Evolutionary conservation across 2,329 filamentous ascomycete genomes (phyloP).

Genomic region (Epichloe baconii): DNA sequence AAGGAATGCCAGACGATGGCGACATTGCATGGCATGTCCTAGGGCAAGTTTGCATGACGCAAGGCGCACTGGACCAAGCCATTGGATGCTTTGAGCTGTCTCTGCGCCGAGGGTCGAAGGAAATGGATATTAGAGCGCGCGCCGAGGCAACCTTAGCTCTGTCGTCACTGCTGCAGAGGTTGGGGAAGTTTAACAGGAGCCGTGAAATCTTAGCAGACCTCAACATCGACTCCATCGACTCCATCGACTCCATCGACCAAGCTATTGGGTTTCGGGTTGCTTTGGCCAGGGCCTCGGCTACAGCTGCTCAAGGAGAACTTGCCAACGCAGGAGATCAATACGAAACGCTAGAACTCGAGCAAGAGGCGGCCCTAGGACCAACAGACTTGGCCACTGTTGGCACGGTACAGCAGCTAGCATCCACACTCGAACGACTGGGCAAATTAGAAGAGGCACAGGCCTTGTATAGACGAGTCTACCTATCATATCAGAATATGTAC

Average conservation of each 20-base stretch:
- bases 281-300: slow-evolving; percentile 12
- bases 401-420: slow-evolving; percentile 14
- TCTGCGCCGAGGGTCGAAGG: slow-evolving; percentile 5
- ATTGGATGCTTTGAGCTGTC: slow-evolving; percentile 16
- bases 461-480: slow-evolving; percentile 13
- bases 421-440: slow-evolving; percentile 11
- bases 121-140: slow-evolving; percentile 9
- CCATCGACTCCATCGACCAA: slow-evolving; percentile 11
- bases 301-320: slow-evolving; percentile 11
- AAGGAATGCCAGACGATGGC: slow-evolving; percentile 13
- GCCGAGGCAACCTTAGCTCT: slow-evolving; percentile 13
- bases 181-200: slow-evolving; percentile 9
- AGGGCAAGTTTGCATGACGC: slow-evolving; percentile 17
- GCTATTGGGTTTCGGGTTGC: slow-evolving; percentile 13
- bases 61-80: slow-evolving; percentile 12
- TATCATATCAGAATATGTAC: slow-evolving; percentile 15
- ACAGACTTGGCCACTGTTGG: slow-evolving; percentile 12
- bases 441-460: slow-evolving; percentile 14
- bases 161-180: slow-evolving; percentile 11
- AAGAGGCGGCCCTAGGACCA: slow-evolving; percentile 12
- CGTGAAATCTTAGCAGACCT: slow-evolving; percentile 10
- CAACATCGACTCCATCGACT: slow-evolving; percentile 12
- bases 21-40: slow-evolving; percentile 26
- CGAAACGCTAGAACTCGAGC: slow-evolving; percentile 11
- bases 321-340: slow-evolving; percentile 11